Base-by-base conservation (phyloP, 768 basidiomycete genomes). In the Boletus fagicola region DNA sequence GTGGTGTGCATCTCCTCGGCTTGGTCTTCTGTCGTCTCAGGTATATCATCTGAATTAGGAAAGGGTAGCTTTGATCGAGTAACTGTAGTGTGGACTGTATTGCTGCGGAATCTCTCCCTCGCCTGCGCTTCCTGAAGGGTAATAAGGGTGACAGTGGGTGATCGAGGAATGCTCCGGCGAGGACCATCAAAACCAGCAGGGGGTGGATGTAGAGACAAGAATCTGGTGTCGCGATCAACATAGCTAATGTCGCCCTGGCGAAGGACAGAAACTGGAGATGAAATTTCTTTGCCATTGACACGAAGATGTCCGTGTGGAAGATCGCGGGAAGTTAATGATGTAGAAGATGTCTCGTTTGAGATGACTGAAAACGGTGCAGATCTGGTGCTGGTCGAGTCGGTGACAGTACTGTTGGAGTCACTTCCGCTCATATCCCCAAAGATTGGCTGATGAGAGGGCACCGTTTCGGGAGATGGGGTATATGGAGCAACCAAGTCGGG, bases 71-170 rank as follows among this genome's bases (percentile, higher is more conserved):
- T 66, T 38, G 61, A 60, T 49, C 65, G 63, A 30, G 68, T 55
- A 46, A 72, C 59, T 2, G 69, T 56, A 51, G 63, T 59, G 46
- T 77, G 73, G 20, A 68, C 69, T 4, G 80, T 80, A n/a, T 72
- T 73, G 62, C 77, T 81, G 50, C 86, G 82, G 45, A 81, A 76
- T 49, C 86, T 83, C 66, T 87, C 79, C 54, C 77, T 72, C 13
- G 85, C 88, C 62, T 89, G 83, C 4, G 90, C 90, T 74, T 92
- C 88, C 65, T 91, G 87, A 52, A 92, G 76, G 5, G 88, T 82
- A 49, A 92, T 91, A 39, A 92, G 79, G 31, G 81, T 76, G 60
- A 90, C 85, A 16, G 81, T 73, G 22, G 84, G 78, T 13, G 80
- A 72, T 9, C 72, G 65, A 57, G 59, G 77, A 51, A 84, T 84